These are phyloP conservation scores for Eleusine indica DNA, from an alignment of 176 grass and related monocot species.

Conservation along the genomic window DNA sequence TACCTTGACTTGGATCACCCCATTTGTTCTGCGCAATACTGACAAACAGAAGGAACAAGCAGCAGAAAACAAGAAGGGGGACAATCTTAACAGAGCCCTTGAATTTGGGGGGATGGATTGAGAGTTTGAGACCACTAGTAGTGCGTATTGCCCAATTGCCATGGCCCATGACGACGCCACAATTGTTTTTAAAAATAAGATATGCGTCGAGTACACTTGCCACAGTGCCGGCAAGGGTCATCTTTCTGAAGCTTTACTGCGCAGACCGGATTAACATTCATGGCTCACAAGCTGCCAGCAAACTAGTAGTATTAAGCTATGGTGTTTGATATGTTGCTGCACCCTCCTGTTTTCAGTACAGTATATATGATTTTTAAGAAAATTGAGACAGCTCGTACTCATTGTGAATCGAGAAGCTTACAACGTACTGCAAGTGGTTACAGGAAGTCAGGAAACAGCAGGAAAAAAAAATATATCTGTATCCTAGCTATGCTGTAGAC, in stretches of 20 bases:
- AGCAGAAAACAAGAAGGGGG: slow-evolving; percentile 41
- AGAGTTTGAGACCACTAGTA: slow-evolving; percentile 8
- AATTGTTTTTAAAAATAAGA: neutral
- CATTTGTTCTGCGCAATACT: slow-evolving; percentile 16
- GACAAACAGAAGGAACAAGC: slow-evolving; percentile 50
- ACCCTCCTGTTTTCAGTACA: neutral
- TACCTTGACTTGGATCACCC: slow-evolving; percentile 20
- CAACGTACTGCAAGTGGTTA: neutral
- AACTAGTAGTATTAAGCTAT: neutral
- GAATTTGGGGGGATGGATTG: slow-evolving; percentile 37
- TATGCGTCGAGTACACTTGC: neutral
- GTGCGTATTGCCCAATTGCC: slow-evolving; percentile 20
- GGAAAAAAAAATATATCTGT: slow-evolving; percentile 12
- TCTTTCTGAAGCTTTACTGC: neutral
- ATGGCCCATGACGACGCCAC: slow-evolving; percentile 29
- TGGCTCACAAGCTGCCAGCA: neutral
- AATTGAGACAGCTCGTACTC: slow-evolving; percentile 9
- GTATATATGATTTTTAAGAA: neutral
- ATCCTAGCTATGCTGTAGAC: neutral
- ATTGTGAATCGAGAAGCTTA: slow-evolving; percentile 26
- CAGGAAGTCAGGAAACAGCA: slow-evolving; percentile 42
- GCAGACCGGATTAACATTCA: neutral
- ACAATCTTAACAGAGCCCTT: slow-evolving; percentile 40
- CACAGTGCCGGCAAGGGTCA: neutral
- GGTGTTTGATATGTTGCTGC: neutral